Conservation (phyloP, 1,139 yeast genomes). For the Schwanniomyces etchellsii region DNA sequence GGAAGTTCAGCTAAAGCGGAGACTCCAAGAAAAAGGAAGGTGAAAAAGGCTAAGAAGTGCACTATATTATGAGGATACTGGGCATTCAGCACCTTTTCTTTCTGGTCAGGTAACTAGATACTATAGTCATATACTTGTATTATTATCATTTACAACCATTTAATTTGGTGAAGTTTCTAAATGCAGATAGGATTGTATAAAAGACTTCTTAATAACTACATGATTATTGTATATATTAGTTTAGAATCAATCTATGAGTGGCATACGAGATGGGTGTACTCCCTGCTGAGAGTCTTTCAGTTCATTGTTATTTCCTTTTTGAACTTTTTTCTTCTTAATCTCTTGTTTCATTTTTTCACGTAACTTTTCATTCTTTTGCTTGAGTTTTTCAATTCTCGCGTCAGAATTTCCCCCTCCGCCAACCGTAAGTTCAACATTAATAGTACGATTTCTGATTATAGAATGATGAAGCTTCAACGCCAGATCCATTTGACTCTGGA, state of each 20-base stretch:
- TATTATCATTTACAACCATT: background rate
- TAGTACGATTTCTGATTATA: slow-evolving; percentile 58
- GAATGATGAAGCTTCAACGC: slow-evolving; percentile 84
- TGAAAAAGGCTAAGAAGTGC: slow-evolving; percentile 44
- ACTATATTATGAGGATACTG: slow-evolving; percentile 34
- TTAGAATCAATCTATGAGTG: too few species aligned
- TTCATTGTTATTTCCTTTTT: slow-evolving; percentile 11
- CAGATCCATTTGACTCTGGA: slow-evolving; percentile 73
- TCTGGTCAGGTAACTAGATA: slow-evolving; percentile 1
- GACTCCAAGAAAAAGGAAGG: slow-evolving; percentile 20
- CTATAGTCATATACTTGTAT: slow-evolving; percentile 4
- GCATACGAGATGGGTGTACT: slow-evolving; percentile 61
- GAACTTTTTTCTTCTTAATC: slow-evolving; percentile 24
- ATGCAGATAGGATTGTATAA: too few species aligned
- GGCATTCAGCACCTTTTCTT: background rate
- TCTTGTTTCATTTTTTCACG: slow-evolving; percentile 52
- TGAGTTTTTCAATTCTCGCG: slow-evolving; percentile 63
- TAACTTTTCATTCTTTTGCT: slow-evolving; percentile 71
- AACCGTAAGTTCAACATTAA: slow-evolving; percentile 92
- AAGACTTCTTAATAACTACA: too few species aligned
- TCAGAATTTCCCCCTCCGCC: slow-evolving; percentile 97
- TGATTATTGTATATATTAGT: too few species aligned
- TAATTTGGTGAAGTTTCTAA: too few species aligned
- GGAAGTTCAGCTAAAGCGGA: slow-evolving; percentile 7
- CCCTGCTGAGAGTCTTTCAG: slow-evolving; percentile 19